Base-by-base conservation (phyloP, 2,329 filamentous ascomycete species). In the Cercospora sp. region DNA sequence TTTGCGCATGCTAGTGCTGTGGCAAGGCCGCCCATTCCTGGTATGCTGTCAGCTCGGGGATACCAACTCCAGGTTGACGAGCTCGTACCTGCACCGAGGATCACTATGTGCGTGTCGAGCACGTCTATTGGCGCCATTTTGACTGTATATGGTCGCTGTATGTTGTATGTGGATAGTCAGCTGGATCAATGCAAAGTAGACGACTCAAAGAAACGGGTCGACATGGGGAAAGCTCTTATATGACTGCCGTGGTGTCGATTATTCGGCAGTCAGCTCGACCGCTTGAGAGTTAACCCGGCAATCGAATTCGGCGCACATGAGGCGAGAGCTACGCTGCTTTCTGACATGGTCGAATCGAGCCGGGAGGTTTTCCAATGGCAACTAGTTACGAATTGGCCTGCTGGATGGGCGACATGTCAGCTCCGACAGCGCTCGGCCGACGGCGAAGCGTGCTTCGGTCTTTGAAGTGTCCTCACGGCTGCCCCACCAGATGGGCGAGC, bases 1-100 rank as follows among this genome's bases (percentile, higher is more conserved):
- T 90, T 90, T 49, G 91, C 91, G 40, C 94, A 85, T 12, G 91
- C 87, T 40, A 94, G 85, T 6, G 91, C 91, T 62, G 84, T 85
- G 66, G 90, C 88, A 30, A 94, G 83, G 30, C 92, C 92, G 63
- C 91, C 91, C 91, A 95, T 94, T 71, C 91, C 90, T 90, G 65
- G 8, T 28, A 18, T 1, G 3, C 16, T 70, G 63, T 69, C 10
- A 63, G 62, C 16, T 24, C 21, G 9, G 2, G 49, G 0, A 10
- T 49, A 13, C 3, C 13, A 2, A 10, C 9, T 43, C 7, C 5
- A 16, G 13, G 13, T 40, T 28, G 30, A 32, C 21, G 6, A 34
- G n/a, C 12, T 66, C 69, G 66, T 37, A 77, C 76, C 78, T 57
- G 77, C 76, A 61, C 78, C 78, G 58, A 78, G 71, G 60, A 80